Evolutionary conservation across 495 filamentous ascomycete genomes (phyloP).

Genomic region (Thermochaetoides thermophila): DNA sequence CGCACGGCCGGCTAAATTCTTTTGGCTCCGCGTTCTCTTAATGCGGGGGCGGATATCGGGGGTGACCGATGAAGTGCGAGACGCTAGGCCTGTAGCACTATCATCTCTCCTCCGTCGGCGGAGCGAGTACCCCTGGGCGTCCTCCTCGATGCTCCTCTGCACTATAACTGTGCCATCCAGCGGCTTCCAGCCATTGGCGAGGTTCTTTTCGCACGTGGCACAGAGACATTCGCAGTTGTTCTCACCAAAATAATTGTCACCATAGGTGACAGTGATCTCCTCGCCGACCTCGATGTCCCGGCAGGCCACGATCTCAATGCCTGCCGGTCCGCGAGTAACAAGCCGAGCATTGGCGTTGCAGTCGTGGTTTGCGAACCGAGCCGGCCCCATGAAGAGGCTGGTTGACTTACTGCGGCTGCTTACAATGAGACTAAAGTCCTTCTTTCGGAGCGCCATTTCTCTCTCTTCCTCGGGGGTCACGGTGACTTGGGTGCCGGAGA

Average conservation of each 20-base stretch:
- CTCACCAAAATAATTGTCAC: constrained; percentile 89
- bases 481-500: constrained; percentile 74
- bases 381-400: constrained; percentile 83
- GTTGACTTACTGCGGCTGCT: constrained; percentile 79
- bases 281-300: constrained; percentile 74
- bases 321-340: constrained; percentile 63
- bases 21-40: constrained; percentile 20
- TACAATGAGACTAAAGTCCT: constrained; percentile 93
- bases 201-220: constrained; percentile 61
- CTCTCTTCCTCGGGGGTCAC: constrained; percentile 84
- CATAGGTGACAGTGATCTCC: constrained; percentile 91
- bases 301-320: constrained; percentile 73
- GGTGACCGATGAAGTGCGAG: constrained; percentile 32
- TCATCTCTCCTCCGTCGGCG: constrained; percentile 29
- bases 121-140: constrained; percentile 26
- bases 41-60: constrained; percentile 34
- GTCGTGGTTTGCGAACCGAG: constrained; percentile 94
- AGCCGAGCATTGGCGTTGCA: constrained; percentile 85
- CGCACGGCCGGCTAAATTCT: constrained; percentile 13
- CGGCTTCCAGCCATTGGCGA: constrained; percentile 67
- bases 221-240: constrained; percentile 95
- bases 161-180: constrained; percentile 20
- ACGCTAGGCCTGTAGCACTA: constrained; percentile 21
- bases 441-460: constrained; percentile 57
- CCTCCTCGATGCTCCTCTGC: constrained; percentile 33